phyloP scores from a whole-genome alignment of 139 green algal genomes.

The Micromonas pusilla region DNA sequence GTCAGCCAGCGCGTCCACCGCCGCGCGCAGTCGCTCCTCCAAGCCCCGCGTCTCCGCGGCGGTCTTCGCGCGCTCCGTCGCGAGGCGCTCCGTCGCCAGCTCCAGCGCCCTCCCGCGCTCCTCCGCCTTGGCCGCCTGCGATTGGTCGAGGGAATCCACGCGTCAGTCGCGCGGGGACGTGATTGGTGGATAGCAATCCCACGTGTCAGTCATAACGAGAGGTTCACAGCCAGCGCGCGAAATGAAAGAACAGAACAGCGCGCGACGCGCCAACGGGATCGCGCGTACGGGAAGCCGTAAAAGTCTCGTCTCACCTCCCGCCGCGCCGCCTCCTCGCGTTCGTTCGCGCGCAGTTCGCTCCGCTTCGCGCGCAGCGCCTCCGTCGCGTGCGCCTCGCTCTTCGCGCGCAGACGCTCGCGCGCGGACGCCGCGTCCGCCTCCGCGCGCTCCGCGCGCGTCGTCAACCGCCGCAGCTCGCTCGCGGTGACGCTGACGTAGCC shows the following conservation, averaged over 20 bases:
- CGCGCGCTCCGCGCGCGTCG: not conserved
- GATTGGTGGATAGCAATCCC: no score
- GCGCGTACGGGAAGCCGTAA: no score
- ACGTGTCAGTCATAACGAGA: no score
- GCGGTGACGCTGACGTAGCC: no score
- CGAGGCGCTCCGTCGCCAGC: not conserved
- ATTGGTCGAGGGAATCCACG: no score
- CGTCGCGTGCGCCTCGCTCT: not conserved
- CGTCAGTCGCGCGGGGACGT: no score
- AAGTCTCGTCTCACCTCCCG: no score
- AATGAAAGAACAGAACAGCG: no score
- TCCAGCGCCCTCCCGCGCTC: not conserved
- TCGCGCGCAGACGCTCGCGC: not conserved
- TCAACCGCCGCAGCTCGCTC: no score
- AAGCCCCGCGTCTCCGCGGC: not conserved
- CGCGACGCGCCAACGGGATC: no score
- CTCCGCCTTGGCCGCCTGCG: not conserved
- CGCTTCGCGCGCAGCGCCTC: not conserved
- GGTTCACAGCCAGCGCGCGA: no score
- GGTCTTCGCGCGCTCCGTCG: not conserved
- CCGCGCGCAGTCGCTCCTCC: not conserved
- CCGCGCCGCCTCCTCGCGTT: no score
- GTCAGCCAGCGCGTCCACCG: not conserved
- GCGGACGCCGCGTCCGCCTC: not conserved
- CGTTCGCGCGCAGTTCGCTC: not conserved